phyloP scores from a whole-genome alignment of 1,284 basidiomycete genomes.

The Austroboletus novae-zelandiae region DNA sequence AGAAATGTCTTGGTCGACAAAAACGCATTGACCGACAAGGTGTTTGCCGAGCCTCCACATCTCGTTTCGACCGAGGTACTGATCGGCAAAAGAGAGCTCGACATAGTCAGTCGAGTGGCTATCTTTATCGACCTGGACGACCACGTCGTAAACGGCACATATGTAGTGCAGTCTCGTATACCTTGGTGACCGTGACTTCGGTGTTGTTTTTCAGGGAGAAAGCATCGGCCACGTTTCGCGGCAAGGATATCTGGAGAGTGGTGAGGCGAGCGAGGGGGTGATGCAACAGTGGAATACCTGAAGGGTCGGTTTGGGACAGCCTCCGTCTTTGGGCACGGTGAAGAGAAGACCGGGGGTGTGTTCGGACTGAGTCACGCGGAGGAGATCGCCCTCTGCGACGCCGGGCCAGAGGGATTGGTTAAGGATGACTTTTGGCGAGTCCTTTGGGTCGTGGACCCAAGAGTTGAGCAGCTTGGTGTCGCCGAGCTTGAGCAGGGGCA shows the following conservation, averaged over 20 bases:
- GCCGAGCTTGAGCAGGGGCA: conserved; percentile 51
- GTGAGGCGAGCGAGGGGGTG: conserved; percentile 2
- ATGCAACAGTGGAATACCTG: conserved; percentile 45
- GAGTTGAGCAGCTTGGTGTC: conserved; percentile 60
- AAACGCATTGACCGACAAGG: conserved; percentile 74
- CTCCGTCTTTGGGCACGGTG: conserved; percentile 61
- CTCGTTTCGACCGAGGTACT: conserved; percentile 88
- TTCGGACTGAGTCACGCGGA: conserved; percentile 51
- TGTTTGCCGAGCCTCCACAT: conserved; percentile 87
- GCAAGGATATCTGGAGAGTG: conserved; percentile 62
- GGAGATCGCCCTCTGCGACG: conserved; percentile 67
- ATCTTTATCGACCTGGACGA: conserved; percentile 60
- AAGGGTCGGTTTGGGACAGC: conserved; percentile 55
- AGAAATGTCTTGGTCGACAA: conserved; percentile 67
- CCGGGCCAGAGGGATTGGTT: conserved; percentile 76
- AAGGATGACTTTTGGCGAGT: conserved; percentile 56
- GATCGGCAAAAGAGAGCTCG: conserved; percentile 88
- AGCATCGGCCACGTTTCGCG: conserved; percentile 64
- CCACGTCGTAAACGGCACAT: conserved; percentile 4
- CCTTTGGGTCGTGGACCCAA: conserved; percentile 74
- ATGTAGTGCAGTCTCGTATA: conserved; percentile 21
- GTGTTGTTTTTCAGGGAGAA: conserved; percentile 70
- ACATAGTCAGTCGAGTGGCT: conserved; percentile 75
- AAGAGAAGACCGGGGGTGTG: conserved; percentile 59
- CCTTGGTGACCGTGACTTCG: conserved; percentile 70